These are phyloP conservation scores for Mycena pura DNA, from an alignment of 768 basidiomycete genomes.

Conservation along the genomic window DNA sequence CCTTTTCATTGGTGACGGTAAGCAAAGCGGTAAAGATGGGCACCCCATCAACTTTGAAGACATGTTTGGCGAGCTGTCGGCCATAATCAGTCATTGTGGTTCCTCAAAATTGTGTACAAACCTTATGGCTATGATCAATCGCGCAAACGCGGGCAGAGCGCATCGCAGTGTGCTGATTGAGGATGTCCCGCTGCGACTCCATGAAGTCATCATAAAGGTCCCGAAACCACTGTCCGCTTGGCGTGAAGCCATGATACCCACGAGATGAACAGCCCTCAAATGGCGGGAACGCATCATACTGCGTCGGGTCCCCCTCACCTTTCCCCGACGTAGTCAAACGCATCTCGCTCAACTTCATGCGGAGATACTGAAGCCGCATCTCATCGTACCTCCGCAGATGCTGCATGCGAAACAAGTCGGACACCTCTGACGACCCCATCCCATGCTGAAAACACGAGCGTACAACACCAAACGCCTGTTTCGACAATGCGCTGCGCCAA, in stretches of 20 bases:
- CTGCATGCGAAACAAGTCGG: constrained; percentile 31
- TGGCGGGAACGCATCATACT: constrained; percentile 22
- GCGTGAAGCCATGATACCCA: constrained; percentile 23
- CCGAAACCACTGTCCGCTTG: constrained; percentile 23
- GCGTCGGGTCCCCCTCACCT: background rate
- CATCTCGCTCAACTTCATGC: constrained; percentile 1
- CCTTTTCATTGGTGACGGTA: constrained; percentile 37
- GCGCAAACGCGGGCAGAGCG: constrained; percentile 27
- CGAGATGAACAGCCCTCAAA: constrained; percentile 17
- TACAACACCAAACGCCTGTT: constrained; percentile 15
- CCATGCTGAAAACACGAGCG: constrained; percentile 35
- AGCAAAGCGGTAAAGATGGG: constrained; percentile 34
- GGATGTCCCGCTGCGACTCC: constrained; percentile 2
- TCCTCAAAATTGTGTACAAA: background rate
- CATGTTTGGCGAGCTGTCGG: constrained; percentile 35
- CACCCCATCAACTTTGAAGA: constrained; percentile 34
- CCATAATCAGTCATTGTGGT: background rate
- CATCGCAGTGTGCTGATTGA: constrained; percentile 35
- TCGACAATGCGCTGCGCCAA: constrained; percentile 30
- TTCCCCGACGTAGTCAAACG: too few species aligned
- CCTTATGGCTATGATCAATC: constrained; percentile 33
- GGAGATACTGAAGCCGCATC: constrained; percentile 32
- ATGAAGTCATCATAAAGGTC: constrained; percentile 28
- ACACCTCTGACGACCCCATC: constrained; percentile 35
- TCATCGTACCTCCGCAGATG: constrained; percentile 31